Base-by-base conservation (phyloP, 169 alveolate genomes). In the Plasmodium gallinaceum region DNA sequence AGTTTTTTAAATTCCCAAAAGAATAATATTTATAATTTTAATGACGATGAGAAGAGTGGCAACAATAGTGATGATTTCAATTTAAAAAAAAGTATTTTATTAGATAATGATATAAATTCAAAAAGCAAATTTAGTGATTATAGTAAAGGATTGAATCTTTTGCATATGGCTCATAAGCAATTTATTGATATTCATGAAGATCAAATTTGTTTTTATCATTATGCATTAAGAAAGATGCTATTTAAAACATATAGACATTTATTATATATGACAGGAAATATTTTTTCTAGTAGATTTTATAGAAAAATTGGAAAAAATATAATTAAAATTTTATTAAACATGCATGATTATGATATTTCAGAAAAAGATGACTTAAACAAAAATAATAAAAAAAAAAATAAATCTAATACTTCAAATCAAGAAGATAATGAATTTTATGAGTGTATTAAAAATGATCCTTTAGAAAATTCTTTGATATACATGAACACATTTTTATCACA, bases 401-500 rank as follows among this genome's bases (percentile, higher is more conserved):
- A 80, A 20, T 0, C 20, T 7, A 83, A 8, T 83, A 52, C 39
- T 39, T 7, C 62, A 52, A 26, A 6, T 18, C 80, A 52, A 10
- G 91, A 83, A 39, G 91, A 83, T 32, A 68, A 22, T 52, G 83
- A 68, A 39, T 32, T 68, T 39, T 83, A 83, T 83, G 91, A 83
- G 14, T 85, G 66, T 45, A 83, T 83, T 26, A 68, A 68, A 68
- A 57, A 83, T 37, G 72, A 68, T 8, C 91, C 91, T 5, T 46
- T 83, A 46, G 74, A 83, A 24, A 83, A 83, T 54, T 80, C 91
- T 3, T 48, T 54, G 73, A 83, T 83, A 43, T 83, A 83, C 45
- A 83, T 83, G 91, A 68, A 83, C 66, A 68, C 91, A 5, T 83
- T 83, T 83, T 61, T 83, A 22, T 83, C 91, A 18, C 91, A 83